Evolutionary conservation across 192 early-diverging fungal genomes (phyloP), one percentile per base, ranked within the genome.

Genomic region (Linnemannia elongata): DNA sequence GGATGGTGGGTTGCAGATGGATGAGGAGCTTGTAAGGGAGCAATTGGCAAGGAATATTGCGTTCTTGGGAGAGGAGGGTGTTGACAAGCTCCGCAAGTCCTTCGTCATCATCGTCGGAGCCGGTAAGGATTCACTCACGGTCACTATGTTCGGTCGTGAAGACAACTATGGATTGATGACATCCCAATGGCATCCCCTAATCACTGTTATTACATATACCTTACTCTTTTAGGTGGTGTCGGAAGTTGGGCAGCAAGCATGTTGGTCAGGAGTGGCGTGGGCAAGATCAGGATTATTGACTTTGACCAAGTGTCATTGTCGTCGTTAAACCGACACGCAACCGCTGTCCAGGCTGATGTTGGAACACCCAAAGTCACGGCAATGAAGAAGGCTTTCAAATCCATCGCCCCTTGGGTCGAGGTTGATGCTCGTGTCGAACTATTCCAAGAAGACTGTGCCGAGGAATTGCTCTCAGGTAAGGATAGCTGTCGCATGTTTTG

Each of bases 271-370:
- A 94, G 96, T 22, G 98, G 98, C 33, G 96, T 98, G 2, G 94
- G 94, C 77, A 91, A 91, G 39, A 89, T 99, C 47, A 93, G 98
- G 27, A 87, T 99, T 44, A 97, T 99, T 72, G 98, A 99, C 76
- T 99, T 99, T 90, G 98, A 99, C 89, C 97, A 99, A 89, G 98
- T 99, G 22, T 96, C 97, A 2, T 89, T 99, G 33, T 97, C 96
- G 54, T 94, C 92, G n/a, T 90, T 99, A 77, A 99, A 99, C 88
- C 91, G 98, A 55, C 98, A 99, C 74, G 97, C 97, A 0, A 96
- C 98, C 4, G 97, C 97, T 10, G 96, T 94, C 1, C 93, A 95
- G n/a, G 93, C 92, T 2, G 97, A 97, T 81, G 97, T 98, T 10
- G 97, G 97, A 6, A 97, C 92, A 3, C 93, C 97, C 66, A 99